phyloP scores from a whole-genome alignment of 176 grass and related monocot species.

The Zizania latifolia region DNA sequence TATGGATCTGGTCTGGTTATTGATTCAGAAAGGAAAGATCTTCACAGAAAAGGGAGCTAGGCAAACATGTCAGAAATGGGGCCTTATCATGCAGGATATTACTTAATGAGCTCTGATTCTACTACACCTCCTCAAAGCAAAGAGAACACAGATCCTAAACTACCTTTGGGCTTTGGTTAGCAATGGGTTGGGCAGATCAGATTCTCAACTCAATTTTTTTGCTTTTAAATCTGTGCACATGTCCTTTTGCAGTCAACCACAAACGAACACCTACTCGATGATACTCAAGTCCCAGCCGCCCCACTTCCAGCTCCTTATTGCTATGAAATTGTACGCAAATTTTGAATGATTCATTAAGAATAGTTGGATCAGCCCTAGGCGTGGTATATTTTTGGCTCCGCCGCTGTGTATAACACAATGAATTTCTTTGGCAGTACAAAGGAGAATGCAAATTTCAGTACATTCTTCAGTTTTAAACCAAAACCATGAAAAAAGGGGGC shows the following conservation, averaged over 20 bases:
- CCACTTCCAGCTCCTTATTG: too few species aligned
- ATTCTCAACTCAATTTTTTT: neutral
- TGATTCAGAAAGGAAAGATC: constrained; percentile 9
- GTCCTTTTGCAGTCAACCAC: neutral
- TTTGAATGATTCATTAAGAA: too few species aligned
- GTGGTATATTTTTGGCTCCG: too few species aligned
- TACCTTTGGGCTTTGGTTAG: neutral
- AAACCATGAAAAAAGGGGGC: neutral
- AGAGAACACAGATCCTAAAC: neutral
- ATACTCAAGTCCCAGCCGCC: too few species aligned
- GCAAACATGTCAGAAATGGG: constrained; percentile 1
- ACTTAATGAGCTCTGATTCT: neutral
- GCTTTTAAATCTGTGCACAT: neutral
- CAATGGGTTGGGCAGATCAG: neutral
- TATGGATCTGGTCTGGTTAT: constrained; percentile 28
- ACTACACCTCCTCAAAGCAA: neutral
- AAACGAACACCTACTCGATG: neutral
- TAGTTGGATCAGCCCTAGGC: too few species aligned
- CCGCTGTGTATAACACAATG: neutral
- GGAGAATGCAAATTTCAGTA: neutral
- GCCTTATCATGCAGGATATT: constrained; percentile 1
- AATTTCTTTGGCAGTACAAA: neutral
- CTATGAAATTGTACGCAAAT: too few species aligned
- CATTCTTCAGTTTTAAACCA: constrained; percentile 20
- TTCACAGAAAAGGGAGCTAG: neutral